A percentile compares a stretch with the other conserved stretches of the same genome.
These are phyloP conservation scores for Rhynchosporium secalis DNA, from an alignment of 2,329 filamentous ascomycete genomes.

Conservation along the genomic window DNA sequence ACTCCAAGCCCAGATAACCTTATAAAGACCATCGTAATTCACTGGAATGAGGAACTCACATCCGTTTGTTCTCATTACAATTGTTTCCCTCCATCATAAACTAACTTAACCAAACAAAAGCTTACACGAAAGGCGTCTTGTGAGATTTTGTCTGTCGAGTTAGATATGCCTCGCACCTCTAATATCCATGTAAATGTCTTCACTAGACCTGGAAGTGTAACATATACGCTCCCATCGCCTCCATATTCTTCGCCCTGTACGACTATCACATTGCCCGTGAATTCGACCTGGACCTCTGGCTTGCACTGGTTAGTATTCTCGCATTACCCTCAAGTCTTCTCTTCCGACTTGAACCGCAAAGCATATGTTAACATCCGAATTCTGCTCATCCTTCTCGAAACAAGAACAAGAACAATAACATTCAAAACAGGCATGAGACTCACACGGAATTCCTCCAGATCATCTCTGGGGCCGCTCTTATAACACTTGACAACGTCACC, in stretches of 20 bases:
- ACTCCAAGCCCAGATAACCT: background rate
- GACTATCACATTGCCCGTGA: slow-evolving; percentile 23
- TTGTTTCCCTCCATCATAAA: no score
- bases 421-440: slow-evolving; percentile 21
- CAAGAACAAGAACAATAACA: background rate
- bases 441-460: slow-evolving; percentile 29
- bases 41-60: no score
- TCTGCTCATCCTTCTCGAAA: no score
- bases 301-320: slow-evolving; percentile 20
- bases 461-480: slow-evolving; percentile 20
- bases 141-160: background rate
- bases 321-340: background rate
- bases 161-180: background rate
- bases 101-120: background rate
- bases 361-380: no score
- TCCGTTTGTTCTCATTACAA: background rate
- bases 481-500: slow-evolving; percentile 19
- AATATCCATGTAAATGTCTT: slow-evolving; percentile 12
- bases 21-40: background rate
- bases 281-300: slow-evolving; percentile 26
- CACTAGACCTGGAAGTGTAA: slow-evolving; percentile 18
- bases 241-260: slow-evolving; percentile 17
- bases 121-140: background rate
- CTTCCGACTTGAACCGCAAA: background rate
- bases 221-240: slow-evolving; percentile 20